Base-by-base conservation (phyloP, 164 flowering plant genomes). In the Nymphaea colorata region DNA sequence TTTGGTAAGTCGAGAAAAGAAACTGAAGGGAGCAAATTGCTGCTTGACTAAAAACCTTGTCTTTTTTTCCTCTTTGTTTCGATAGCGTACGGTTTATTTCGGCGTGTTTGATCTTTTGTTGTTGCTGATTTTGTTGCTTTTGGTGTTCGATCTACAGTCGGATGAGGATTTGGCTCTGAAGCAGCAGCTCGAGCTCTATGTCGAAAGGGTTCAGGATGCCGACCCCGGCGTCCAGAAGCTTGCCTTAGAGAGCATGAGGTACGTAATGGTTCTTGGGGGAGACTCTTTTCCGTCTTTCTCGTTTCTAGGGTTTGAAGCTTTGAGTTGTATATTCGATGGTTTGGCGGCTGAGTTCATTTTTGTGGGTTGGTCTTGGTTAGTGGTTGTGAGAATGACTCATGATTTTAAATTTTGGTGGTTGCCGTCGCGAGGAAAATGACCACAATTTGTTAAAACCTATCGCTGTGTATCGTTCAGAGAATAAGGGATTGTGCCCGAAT, bases 241-340 rank as follows among this genome's bases (percentile, higher is more conserved):
- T 62, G 99, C 99, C 2, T 85, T 94, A 0, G 99, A 94, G 81
- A 92, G 94, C 70, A 87, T 94, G 96, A 90, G 99, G 99, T 94
- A 61, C 6, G 64, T 6, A 17, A 17, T n/a, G 64, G 17, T 61
- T 61, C 16, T n/a, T 11, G 55, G 5, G 2, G 55, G 11, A 12
- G 55, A 47, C 12, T 47, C 55, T 47, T 25, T 47, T 47, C 55
- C 55, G 3, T 12, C 12, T 47, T 12, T 47, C 43, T 64, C 15
- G 17, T 66, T 64, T 63, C 18, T 47, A 42, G 60, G 66, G 62
- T 45, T 69, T 64, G 36, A 25, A 25, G 36, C 36, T 25, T 25
- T 25, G 36, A 25, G 36, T 25, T 25, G 36, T 25, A 25, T 0
- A 25, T 25, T 25, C 36, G 36, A 25, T 25, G 36, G 36, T 25